Conservation (phyloP, 768 basidiomycete species). For the Kwoniella dejecticola region DNA sequence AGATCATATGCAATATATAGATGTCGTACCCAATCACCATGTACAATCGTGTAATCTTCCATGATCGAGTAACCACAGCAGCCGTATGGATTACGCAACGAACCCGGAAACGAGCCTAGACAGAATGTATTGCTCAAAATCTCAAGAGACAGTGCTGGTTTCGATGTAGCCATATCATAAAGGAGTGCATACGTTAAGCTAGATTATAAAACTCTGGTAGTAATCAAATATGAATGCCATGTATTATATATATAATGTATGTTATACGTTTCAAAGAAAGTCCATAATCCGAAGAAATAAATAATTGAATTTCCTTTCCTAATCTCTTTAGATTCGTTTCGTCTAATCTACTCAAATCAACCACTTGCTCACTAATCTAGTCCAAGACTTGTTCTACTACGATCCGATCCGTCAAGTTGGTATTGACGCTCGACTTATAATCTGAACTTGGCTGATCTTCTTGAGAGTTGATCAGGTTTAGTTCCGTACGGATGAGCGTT, state of each 20-base stretch:
- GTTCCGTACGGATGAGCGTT: conserved; percentile 6
- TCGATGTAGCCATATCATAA: neutral
- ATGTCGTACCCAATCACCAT: neutral
- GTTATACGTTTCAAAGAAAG: neutral
- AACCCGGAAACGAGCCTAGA: no score
- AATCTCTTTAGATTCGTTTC: neutral
- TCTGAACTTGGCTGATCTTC: conserved; percentile 13
- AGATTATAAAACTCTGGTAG: neutral
- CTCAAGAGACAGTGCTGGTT: no score
- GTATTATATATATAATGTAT: neutral
- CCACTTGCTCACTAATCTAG: neutral
- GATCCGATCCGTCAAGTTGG: no score
- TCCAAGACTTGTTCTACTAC: no score
- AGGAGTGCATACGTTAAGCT: conserved; percentile 10
- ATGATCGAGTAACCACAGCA: no score
- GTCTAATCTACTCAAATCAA: no score
- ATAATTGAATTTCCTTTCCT: neutral
- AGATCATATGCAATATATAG: no score
- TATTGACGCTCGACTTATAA: no score
- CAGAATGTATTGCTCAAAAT: no score
- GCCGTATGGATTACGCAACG: no score
- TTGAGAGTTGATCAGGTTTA: neutral
- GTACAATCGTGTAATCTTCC: no score
- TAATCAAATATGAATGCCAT: conserved; percentile 3
- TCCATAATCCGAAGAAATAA: neutral